phyloP scores from a whole-genome alignment of 495 filamentous ascomycete genomes.

The Podospora pseudopauciseta region DNA sequence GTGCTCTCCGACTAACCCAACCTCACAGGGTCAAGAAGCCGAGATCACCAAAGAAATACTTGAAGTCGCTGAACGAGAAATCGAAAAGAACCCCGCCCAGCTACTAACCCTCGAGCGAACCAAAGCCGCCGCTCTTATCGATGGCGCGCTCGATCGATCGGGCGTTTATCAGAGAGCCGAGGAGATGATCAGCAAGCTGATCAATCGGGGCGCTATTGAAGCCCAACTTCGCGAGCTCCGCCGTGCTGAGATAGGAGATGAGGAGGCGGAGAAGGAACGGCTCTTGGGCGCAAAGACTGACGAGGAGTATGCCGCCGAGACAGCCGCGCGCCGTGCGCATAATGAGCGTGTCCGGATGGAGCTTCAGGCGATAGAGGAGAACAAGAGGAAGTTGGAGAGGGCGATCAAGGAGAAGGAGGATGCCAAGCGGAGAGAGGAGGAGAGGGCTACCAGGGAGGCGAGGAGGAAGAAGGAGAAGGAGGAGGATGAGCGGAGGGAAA shows the following conservation, averaged over 20 bases:
- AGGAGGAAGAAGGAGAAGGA: conserved; percentile 52
- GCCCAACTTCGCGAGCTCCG: conserved; percentile 65
- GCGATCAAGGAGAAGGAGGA: conserved; percentile 63
- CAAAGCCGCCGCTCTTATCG: conserved; percentile 78
- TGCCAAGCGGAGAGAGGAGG: conserved; percentile 54
- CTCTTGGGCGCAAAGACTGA: conserved; percentile 72
- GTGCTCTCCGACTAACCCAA: conserved; percentile 2
- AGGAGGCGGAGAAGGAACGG: conserved; percentile 64
- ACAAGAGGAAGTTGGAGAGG: conserved; percentile 58
- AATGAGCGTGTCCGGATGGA: conserved; percentile 63
- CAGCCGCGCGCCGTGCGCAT: conserved; percentile 60
- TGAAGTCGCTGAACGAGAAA: conserved; percentile 71
- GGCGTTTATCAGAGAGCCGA: conserved; percentile 76
- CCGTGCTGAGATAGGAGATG: conserved; percentile 69
- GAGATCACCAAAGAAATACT: conserved; percentile 64
- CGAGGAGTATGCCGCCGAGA: conserved; percentile 71
- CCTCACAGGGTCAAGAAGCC: conserved; percentile 58
- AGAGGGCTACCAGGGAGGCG: conserved; percentile 56
- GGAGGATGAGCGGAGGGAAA: conserved; percentile 58
- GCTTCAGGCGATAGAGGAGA: conserved; percentile 61
- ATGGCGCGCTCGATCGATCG: conserved; percentile 79
- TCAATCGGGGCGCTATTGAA: conserved; percentile 64
- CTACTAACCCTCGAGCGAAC: conserved; percentile 73
- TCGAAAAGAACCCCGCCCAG: conserved; percentile 69
- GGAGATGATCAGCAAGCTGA: conserved; percentile 60